Evolutionary conservation across 768 basidiomycete species (phyloP).

Genomic region (Russula sp.): DNA sequence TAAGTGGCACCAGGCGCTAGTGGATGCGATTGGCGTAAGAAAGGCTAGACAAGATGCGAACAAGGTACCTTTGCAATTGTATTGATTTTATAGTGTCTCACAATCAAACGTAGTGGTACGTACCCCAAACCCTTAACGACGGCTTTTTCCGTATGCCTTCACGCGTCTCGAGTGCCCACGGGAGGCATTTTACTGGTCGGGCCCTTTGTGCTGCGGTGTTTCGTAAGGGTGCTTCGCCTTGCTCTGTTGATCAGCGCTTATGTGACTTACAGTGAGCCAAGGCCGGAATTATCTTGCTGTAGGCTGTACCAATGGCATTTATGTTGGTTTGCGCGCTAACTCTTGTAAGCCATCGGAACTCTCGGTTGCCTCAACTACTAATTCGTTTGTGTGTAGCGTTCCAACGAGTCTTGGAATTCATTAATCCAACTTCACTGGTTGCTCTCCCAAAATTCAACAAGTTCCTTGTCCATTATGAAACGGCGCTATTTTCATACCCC

Average conservation of each 20-base stretch:
- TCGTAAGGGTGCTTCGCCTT: slow-evolving; percentile 37
- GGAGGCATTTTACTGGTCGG: slow-evolving; percentile 47
- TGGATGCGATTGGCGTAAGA: slow-evolving; percentile 58
- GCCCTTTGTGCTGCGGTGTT: slow-evolving; percentile 58
- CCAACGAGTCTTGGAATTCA: slow-evolving; percentile 46
- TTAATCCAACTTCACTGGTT: slow-evolving; percentile 48
- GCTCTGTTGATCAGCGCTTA: slow-evolving; percentile 2
- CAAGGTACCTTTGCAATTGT: slow-evolving; percentile 44
- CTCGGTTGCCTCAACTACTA: slow-evolving; percentile 4
- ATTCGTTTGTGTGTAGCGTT: slow-evolving; percentile 40
- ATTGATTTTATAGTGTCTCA: background rate
- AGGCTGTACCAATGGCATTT: slow-evolving; percentile 66
- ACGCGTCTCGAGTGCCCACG: slow-evolving; percentile 30
- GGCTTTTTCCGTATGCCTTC: slow-evolving; percentile 48
- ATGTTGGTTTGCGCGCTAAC: slow-evolving; percentile 49
- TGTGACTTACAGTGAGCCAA: slow-evolving; percentile 37
- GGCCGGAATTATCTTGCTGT: slow-evolving; percentile 57
- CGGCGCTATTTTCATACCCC: slow-evolving; percentile 56
- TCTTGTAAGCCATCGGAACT: slow-evolving; percentile 40
- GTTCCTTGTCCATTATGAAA: slow-evolving; percentile 59
- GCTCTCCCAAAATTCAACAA: slow-evolving; percentile 58
- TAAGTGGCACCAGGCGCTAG: slow-evolving; percentile 57
- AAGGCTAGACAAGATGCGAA: slow-evolving; percentile 63
- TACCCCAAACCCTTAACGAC: slow-evolving; percentile 51
- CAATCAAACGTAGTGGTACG: slow-evolving; percentile 51